Evolutionary conservation across 2,329 filamentous ascomycete species (phyloP).

Genomic region (Nemania abortiva): DNA sequence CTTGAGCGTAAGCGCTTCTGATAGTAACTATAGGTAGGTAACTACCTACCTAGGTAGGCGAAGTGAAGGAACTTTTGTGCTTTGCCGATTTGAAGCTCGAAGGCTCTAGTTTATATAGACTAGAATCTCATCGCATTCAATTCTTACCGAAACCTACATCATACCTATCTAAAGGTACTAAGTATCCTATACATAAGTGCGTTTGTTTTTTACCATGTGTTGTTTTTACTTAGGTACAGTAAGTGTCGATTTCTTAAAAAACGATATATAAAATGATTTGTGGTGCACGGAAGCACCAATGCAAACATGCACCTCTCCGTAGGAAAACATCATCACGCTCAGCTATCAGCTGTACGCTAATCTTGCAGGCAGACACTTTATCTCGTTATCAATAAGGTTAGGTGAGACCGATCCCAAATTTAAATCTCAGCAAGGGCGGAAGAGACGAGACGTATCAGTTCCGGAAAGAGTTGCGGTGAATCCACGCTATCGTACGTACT

Average conservation of each 20-base stretch:
- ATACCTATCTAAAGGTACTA: too few species aligned
- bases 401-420: not conserved
- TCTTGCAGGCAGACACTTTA: not conserved
- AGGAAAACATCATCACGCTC: not conserved
- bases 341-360: not conserved
- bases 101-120: not conserved
- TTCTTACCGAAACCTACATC: too few species aligned
- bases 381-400: not conserved
- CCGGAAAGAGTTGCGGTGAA: slow-evolving; percentile 24
- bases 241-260: not conserved
- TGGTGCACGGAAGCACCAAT: not conserved
- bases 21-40: not conserved
- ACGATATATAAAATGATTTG: not conserved
- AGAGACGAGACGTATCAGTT: slow-evolving; percentile 1
- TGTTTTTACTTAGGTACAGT: not conserved
- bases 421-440: not conserved
- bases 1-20: not conserved
- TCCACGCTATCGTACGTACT: not conserved
- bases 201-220: not conserved
- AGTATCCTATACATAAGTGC: not conserved
- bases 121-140: not conserved
- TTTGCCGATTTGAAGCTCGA: not conserved
- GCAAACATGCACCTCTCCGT: not conserved
- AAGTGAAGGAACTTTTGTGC: not conserved
- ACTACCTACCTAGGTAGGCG: slow-evolving; percentile 1